Conservation (phyloP, 257 asterid species). For the Jacaranda copaia region DNA sequence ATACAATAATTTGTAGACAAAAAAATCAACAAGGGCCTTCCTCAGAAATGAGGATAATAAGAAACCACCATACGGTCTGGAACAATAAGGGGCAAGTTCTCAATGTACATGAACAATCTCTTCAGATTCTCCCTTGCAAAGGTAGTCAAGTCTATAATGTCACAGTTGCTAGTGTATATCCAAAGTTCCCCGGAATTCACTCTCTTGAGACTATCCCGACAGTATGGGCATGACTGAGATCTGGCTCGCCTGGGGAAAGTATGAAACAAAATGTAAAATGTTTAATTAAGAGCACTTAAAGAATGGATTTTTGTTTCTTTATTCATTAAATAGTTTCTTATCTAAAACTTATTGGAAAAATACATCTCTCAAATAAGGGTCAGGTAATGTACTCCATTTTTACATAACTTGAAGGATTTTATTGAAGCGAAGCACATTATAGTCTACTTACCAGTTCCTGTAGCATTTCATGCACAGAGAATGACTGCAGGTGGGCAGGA, state of each 20-base stretch:
- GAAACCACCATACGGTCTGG: constrained; percentile 60
- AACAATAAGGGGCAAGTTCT: constrained; percentile 63
- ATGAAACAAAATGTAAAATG: background rate
- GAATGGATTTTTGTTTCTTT: background rate
- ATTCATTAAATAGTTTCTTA: background rate
- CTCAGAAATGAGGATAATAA: constrained; percentile 55
- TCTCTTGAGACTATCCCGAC: constrained; percentile 77
- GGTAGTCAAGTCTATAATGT: constrained; percentile 60
- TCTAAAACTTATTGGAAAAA: background rate
- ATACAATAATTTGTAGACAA: constrained; percentile 28
- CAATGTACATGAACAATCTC: constrained; percentile 66
- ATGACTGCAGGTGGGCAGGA: constrained; percentile 83
- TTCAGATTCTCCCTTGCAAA: constrained; percentile 66
- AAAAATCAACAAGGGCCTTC: constrained; percentile 24
- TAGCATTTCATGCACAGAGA: constrained; percentile 85
- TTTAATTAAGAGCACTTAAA: background rate
- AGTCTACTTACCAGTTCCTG: constrained; percentile 66
- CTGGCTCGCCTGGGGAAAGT: constrained; percentile 64
- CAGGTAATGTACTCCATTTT: background rate
- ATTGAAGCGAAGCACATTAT: background rate
- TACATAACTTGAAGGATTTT: background rate
- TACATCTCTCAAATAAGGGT: background rate
- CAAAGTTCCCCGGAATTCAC: constrained; percentile 81
- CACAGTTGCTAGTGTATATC: constrained; percentile 74
- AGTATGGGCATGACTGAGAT: constrained; percentile 90